phyloP scores from a whole-genome alignment of 192 early-diverging fungal genomes.

The Paraglomus brasilianum region DNA sequence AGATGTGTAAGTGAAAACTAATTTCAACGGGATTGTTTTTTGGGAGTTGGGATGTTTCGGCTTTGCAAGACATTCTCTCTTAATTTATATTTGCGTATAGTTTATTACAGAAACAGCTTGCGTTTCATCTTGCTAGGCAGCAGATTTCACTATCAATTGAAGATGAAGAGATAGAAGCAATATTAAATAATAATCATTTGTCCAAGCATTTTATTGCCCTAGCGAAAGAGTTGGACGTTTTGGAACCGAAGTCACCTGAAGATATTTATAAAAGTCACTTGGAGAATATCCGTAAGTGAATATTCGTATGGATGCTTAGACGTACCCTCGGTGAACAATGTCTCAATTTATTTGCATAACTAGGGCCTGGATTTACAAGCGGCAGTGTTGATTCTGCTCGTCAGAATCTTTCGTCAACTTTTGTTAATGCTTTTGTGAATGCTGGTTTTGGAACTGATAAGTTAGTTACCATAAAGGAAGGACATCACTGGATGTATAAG shows the following conservation, averaged over 20 bases:
- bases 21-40: not conserved
- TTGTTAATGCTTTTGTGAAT: conserved; percentile 99
- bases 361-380: conserved; percentile 61
- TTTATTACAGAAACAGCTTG: conserved; percentile 90
- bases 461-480: conserved; percentile 78
- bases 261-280: conserved; percentile 98
- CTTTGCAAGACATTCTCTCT: not conserved
- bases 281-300: conserved; percentile 78
- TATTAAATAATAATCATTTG: conserved; percentile 85
- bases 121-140: conserved; percentile 89
- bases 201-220: conserved; percentile 87
- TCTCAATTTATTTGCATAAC: conserved; percentile 6
- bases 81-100: conserved; percentile 37
- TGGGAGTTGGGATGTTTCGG: not conserved
- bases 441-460: conserved; percentile 95
- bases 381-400: conserved; percentile 87
- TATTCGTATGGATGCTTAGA: conserved; percentile 1
- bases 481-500: conserved; percentile 91
- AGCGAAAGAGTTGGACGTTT: conserved; percentile 88
- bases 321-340: conserved; percentile 10
- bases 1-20: conserved; percentile 59
- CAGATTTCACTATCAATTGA: conserved; percentile 79
- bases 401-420: conserved; percentile 94
- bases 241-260: conserved; percentile 94
- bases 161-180: conserved; percentile 81